Percentiles rank a stretch among this genome's conserved stretches.
These are phyloP conservation scores for Suillus sp. DNA, from an alignment of 768 basidiomycete genomes.

Conservation along the genomic window DNA sequence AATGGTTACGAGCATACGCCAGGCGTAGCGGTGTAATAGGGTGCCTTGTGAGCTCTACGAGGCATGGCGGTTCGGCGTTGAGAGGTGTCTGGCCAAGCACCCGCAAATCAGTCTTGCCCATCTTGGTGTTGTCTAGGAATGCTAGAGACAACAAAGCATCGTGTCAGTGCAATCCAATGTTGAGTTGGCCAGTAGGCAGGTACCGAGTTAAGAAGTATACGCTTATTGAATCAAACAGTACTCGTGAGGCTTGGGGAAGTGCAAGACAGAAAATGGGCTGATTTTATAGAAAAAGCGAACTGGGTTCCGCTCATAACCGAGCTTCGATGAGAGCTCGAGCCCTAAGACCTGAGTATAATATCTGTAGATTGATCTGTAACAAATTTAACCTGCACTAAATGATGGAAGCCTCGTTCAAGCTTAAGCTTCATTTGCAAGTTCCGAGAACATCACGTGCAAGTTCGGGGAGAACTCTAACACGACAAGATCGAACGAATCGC, in stretches of 20 bases:
- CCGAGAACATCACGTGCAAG: slow-evolving; percentile 3
- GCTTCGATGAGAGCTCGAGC: too few relatives aligned
- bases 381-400: neutral
- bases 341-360: neutral
- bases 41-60: slow-evolving; percentile 51
- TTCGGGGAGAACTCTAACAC: neutral
- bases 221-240: neutral
- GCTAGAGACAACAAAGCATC: neutral
- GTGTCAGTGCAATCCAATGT: neutral
- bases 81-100: slow-evolving; percentile 47
- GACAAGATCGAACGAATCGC: neutral
- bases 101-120: slow-evolving; percentile 25
- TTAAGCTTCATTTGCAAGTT: too few relatives aligned
- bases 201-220: neutral
- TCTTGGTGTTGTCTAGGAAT: slow-evolving; percentile 7
- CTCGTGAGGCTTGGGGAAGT: neutral
- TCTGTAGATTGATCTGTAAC: neutral
- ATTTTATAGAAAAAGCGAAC: neutral
- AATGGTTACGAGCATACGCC: slow-evolving; percentile 76
- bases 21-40: slow-evolving; percentile 61
- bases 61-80: slow-evolving; percentile 68
- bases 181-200: neutral
- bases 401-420: neutral
- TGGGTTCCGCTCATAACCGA: too few relatives aligned
- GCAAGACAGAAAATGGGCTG: neutral